phyloP scores from a whole-genome alignment of 208 protist species.

The Blastocrithidia nonstop region DNA sequence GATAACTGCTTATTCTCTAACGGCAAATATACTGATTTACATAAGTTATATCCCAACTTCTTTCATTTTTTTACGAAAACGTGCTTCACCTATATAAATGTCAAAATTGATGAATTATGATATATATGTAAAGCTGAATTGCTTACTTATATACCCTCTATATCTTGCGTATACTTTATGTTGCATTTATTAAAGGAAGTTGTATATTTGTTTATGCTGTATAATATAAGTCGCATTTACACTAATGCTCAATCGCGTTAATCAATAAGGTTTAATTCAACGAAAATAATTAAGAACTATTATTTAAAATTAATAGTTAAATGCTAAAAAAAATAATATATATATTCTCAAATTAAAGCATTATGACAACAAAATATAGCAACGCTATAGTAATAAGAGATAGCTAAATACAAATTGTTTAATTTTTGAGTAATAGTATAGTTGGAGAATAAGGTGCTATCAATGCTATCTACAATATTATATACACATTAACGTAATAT shows the following conservation, averaged over 20 bases:
- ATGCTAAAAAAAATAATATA: background rate
- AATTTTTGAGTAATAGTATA: constrained; percentile 2
- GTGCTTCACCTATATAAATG: background rate
- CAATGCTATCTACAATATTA: no score
- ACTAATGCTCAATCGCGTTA: background rate
- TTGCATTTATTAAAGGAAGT: constrained; percentile 1
- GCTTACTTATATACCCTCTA: no score
- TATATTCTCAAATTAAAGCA: constrained; percentile 1
- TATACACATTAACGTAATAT: no score
- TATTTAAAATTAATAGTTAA: constrained; percentile 1
- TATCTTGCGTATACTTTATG: no score
- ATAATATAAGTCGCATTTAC: background rate
- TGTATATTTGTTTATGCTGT: background rate
- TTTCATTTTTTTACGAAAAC: no score
- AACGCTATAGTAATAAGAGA: background rate
- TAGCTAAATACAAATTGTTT: background rate
- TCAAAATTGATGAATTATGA: background rate
- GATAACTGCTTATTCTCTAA: background rate
- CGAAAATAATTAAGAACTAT: constrained; percentile 1
- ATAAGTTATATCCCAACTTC: background rate
- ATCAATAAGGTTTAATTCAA: background rate
- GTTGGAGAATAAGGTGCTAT: no score
- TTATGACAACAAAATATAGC: no score
- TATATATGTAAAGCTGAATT: constrained; percentile 1
- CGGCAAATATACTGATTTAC: background rate